Evolutionary conservation across 805 yeast species (phyloP).

Genomic region (Candida sakaeoensis): DNA sequence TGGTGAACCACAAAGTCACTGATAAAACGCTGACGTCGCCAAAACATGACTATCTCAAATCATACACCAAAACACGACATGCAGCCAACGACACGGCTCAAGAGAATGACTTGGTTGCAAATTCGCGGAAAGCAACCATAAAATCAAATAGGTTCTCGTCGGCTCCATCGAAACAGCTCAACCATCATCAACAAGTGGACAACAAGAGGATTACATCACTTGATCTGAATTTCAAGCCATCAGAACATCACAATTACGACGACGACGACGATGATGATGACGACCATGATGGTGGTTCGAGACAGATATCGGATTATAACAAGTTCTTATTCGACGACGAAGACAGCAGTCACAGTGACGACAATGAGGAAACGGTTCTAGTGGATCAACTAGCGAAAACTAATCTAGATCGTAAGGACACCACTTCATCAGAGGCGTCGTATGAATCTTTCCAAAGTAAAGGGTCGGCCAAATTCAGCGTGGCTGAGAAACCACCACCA

Average conservation of each 20-base stretch:
- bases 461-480: conserved; percentile 9
- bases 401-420: conserved; percentile 6
- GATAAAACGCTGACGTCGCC: neutral
- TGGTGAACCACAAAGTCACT: neutral
- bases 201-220: conserved; percentile 17
- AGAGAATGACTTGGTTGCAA: conserved; percentile 16
- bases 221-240: conserved; percentile 19
- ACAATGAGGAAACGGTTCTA: conserved; percentile 4
- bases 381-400: neutral
- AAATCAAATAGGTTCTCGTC: conserved; percentile 34
- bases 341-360: conserved; percentile 12
- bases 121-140: conserved; percentile 28
- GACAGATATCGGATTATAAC: conserved; percentile 27
- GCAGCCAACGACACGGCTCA: conserved; percentile 1
- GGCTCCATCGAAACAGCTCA: conserved; percentile 20
- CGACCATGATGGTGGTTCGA: conserved; percentile 11
- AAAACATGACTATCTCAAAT: conserved; percentile 6
- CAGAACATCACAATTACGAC: conserved; percentile 10
- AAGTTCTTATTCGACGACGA: conserved; percentile 20
- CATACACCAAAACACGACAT: conserved; percentile 9
- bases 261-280: conserved; percentile 10
- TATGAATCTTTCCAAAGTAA: conserved; percentile 30
- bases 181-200: too few species aligned
- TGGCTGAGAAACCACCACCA: conserved; percentile 4
- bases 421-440: conserved; percentile 13